Percentiles rank a stretch among this genome's conserved stretches.
These are phyloP conservation scores for Blumeria graminis DNA, from an alignment of 2,329 filamentous ascomycete genomes.

Conservation along the genomic window DNA sequence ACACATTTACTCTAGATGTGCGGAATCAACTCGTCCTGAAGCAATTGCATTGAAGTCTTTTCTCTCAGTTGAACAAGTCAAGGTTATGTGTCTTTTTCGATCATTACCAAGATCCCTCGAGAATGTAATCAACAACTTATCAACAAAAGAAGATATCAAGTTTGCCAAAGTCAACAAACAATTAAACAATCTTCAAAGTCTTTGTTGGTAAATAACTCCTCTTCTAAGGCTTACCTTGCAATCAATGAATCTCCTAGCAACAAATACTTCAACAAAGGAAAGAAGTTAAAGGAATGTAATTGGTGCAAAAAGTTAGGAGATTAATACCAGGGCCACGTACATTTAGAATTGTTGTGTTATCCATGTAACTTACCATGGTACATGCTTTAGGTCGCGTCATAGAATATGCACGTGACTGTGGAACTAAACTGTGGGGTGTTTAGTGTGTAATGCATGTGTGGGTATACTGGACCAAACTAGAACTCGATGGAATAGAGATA, in stretches of 20 bases:
- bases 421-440: too few species aligned
- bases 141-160: background rate
- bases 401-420: too few species aligned
- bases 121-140: background rate
- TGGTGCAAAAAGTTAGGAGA: background rate
- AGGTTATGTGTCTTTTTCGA: background rate
- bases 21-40: background rate
- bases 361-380: too few species aligned
- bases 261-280: background rate
- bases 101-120: background rate
- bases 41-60: background rate
- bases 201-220: too few species aligned
- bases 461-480: too few species aligned
- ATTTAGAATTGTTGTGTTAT: too few species aligned
- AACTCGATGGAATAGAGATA: too few species aligned
- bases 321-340: background rate
- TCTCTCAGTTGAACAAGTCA: background rate
- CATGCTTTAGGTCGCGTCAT: too few species aligned
- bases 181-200: background rate
- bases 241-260: too few species aligned
- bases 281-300: background rate
- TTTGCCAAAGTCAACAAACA: background rate
- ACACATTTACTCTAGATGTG: background rate
- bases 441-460: too few species aligned
- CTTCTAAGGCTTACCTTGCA: too few species aligned